Evolutionary conservation across 345 rosid species (phyloP).

Genomic region (Abelmoschus esculentus): DNA sequence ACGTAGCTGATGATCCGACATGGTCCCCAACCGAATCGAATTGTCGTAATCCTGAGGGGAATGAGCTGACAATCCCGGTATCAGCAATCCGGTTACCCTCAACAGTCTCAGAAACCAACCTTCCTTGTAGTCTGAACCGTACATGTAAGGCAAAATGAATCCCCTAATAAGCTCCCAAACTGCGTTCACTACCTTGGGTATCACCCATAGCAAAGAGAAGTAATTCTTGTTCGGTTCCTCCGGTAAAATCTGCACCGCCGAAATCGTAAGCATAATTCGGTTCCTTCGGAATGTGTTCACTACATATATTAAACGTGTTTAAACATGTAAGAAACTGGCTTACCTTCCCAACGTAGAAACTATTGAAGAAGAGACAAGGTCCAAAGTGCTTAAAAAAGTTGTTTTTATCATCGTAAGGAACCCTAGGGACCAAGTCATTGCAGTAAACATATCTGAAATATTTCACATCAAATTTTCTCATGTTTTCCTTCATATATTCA

Average conservation of each 20-base stretch:
- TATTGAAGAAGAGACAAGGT: conserved; percentile 27
- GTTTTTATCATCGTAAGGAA: conserved; percentile 44
- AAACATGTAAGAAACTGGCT: neutral
- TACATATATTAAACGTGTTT: neutral
- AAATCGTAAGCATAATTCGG: neutral
- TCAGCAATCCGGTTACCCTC: conserved; percentile 37
- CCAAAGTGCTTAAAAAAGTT: conserved; percentile 42
- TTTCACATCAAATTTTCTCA: conserved; percentile 23
- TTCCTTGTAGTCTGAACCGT: conserved; percentile 23
- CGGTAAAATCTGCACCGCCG: conserved; percentile 28
- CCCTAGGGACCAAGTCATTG: conserved; percentile 48
- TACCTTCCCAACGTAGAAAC: conserved; percentile 44
- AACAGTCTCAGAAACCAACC: conserved; percentile 34
- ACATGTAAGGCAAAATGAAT: conserved; percentile 30
- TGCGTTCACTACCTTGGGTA: conserved; percentile 43
- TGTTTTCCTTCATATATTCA: conserved; percentile 19
- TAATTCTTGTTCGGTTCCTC: conserved; percentile 75
- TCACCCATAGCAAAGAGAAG: conserved; percentile 34
- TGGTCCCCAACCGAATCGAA: conserved; percentile 35
- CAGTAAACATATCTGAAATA: conserved; percentile 40
- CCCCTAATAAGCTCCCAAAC: conserved; percentile 58
- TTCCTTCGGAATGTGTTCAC: too few relatives aligned
- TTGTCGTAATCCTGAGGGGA: conserved; percentile 50
- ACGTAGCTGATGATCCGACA: conserved; percentile 8
- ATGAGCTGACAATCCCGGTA: conserved; percentile 61